Conservation (phyloP, 768 basidiomycete species). For the Lanmaoa pseudosensibilis region DNA sequence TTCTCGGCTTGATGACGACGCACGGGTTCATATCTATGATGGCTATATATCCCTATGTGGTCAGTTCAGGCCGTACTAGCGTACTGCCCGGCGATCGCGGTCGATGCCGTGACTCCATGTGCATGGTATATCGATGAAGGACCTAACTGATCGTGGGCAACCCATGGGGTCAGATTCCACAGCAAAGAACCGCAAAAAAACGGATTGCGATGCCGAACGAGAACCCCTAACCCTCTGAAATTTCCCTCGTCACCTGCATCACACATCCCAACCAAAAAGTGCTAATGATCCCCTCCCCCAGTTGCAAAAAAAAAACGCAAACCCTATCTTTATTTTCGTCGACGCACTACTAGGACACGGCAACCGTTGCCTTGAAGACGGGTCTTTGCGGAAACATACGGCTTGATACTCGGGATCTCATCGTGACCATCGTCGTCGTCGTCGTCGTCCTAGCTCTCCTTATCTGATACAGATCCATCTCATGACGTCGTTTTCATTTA, state of each 20-base stretch:
- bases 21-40: constrained; percentile 14
- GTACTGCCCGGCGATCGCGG: constrained; percentile 16
- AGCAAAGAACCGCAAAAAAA: neutral
- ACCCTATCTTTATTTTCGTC: constrained; percentile 4
- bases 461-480: neutral
- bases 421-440: neutral
- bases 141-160: neutral
- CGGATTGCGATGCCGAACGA: neutral
- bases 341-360: neutral
- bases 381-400: too few relatives aligned
- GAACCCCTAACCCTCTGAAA: neutral
- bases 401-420: neutral
- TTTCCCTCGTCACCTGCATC: neutral
- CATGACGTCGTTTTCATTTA: neutral
- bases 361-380: constrained; percentile 8
- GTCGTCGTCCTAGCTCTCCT: neutral
- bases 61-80: constrained; percentile 1
- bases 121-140: neutral
- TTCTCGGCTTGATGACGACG: neutral
- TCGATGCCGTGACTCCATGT: constrained; percentile 11
- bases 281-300: neutral
- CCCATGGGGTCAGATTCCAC: neutral
- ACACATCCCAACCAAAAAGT: neutral
- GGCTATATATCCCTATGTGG: constrained; percentile 13
- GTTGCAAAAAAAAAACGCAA: neutral